A percentile compares a stretch with the other conserved stretches of the same genome.
phyloP scores from a whole-genome alignment of 129 eudicot genomes.

The Pittosporum tobira region DNA sequence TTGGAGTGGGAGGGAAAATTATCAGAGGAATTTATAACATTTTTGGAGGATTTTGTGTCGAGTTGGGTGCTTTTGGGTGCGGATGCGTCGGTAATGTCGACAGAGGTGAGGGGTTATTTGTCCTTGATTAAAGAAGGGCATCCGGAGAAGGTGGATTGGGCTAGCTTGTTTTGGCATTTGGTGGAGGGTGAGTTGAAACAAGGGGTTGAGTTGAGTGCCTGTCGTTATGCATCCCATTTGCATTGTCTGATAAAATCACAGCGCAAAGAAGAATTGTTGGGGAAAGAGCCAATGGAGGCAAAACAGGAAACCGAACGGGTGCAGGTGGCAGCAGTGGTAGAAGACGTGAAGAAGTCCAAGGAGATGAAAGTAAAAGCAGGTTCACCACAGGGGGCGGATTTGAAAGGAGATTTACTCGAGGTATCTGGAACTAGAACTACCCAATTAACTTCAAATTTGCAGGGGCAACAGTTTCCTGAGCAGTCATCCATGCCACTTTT shows the following conservation, averaged over 20 bases:
- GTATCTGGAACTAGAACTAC: conserved; percentile 38
- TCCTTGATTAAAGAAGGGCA: conserved; percentile 58
- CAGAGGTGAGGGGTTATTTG: conserved; percentile 42
- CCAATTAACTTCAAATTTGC: conserved; percentile 33
- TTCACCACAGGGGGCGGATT: conserved; percentile 39
- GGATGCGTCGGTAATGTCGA: conserved; percentile 45
- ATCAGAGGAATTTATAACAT: conserved; percentile 36
- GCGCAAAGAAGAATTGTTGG: conserved; percentile 22
- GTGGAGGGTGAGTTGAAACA: conserved; percentile 71
- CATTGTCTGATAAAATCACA: conserved; percentile 56
- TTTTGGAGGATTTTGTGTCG: conserved; percentile 50
- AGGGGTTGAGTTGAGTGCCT: conserved; percentile 38
- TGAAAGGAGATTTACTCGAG: conserved; percentile 52
- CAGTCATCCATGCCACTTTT: conserved; percentile 35
- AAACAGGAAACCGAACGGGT: too few species aligned
- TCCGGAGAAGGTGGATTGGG: conserved; percentile 75
- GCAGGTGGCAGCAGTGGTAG: conserved; percentile 19
- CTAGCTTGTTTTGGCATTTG: conserved; percentile 75
- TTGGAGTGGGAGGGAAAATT: conserved; percentile 31
- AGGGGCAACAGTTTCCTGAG: conserved; percentile 27
- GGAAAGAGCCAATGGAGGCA: background rate
- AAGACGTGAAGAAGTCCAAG: too few species aligned
- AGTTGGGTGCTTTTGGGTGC: conserved; percentile 74
- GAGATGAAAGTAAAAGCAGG: too few species aligned
- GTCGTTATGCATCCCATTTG: conserved; percentile 84